A percentile compares a stretch with the other conserved stretches of the same genome.
phyloP scores from a whole-genome alignment of 495 filamentous ascomycete species.

The Staphylotrichum longicolle region DNA sequence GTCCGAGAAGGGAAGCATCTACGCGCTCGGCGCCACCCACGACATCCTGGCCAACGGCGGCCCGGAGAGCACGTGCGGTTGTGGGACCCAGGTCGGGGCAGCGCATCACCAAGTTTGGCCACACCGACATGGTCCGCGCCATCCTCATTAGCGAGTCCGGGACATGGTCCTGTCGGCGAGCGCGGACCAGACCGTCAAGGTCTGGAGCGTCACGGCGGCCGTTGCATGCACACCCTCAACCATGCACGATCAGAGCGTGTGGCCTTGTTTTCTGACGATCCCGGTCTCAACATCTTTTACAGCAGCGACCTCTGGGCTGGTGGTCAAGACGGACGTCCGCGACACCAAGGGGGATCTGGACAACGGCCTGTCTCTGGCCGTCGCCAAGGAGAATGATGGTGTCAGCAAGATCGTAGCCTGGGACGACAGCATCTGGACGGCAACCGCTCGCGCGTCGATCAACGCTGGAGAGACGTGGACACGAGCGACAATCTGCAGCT shows the following conservation, averaged over 20 bases:
- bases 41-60: conserved; percentile 85
- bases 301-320: conserved; percentile 85
- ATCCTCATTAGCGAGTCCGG: conserved; percentile 85
- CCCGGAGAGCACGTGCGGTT: conserved; percentile 90
- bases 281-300: conserved; percentile 83
- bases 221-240: conserved; percentile 97
- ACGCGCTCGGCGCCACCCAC: conserved; percentile 74
- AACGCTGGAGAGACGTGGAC: conserved; percentile 90
- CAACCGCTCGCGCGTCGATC: conserved; percentile 90
- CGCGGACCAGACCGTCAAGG: conserved; percentile 94
- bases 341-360: conserved; percentile 70
- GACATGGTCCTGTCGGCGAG: conserved; percentile 93
- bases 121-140: conserved; percentile 91
- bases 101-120: conserved; percentile 93
- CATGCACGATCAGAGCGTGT: conserved; percentile 98
- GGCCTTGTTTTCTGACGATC: conserved; percentile 89
- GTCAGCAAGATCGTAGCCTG: conserved; percentile 80
- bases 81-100: conserved; percentile 91
- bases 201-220: conserved; percentile 94
- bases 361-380: conserved; percentile 82
- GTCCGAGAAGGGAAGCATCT: conserved; percentile 89
- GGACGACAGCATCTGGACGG: conserved; percentile 86
- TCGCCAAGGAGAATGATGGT: conserved; percentile 86
- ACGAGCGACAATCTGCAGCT: conserved; percentile 57
- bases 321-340: conserved; percentile 90